Evolutionary conservation across 176 grass and related monocot species (phyloP).

Genomic region (Bromus sterilis): DNA sequence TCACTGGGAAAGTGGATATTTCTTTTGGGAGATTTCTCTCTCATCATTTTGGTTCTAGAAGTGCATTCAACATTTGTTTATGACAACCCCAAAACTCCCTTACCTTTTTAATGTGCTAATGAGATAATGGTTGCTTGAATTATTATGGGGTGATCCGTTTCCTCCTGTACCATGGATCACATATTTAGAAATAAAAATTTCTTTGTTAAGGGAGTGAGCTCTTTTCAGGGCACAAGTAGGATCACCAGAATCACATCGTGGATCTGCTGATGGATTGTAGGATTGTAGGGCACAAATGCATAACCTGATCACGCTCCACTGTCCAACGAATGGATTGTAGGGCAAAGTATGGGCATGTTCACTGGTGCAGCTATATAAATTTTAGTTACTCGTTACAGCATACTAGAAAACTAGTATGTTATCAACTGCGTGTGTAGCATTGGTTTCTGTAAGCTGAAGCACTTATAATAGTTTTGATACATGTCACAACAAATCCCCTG

Average conservation of each 20-base stretch:
- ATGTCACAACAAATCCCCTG: background rate
- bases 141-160: background rate
- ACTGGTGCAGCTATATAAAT: background rate
- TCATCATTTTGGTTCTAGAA: background rate
- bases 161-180: background rate
- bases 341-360: background rate
- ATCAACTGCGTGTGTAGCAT: background rate
- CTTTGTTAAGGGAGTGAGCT: background rate
- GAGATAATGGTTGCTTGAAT: background rate
- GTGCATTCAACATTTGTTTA: background rate
- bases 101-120: background rate
- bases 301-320: background rate
- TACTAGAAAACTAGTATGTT: background rate
- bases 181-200: background rate
- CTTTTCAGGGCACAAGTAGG: background rate
- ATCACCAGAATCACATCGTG: background rate
- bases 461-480: background rate
- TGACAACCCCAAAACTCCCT: background rate
- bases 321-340: background rate
- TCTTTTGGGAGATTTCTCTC: background rate
- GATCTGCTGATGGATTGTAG: background rate
- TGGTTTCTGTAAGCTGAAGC: background rate
- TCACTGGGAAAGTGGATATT: slow-evolving; percentile 2
- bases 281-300: background rate
- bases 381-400: background rate